Percentiles rank a stretch among this genome's conserved stretches.
Evolutionary conservation across 805 yeast species (phyloP).

Genomic region (Hanseniaspora nectarophila): DNA sequence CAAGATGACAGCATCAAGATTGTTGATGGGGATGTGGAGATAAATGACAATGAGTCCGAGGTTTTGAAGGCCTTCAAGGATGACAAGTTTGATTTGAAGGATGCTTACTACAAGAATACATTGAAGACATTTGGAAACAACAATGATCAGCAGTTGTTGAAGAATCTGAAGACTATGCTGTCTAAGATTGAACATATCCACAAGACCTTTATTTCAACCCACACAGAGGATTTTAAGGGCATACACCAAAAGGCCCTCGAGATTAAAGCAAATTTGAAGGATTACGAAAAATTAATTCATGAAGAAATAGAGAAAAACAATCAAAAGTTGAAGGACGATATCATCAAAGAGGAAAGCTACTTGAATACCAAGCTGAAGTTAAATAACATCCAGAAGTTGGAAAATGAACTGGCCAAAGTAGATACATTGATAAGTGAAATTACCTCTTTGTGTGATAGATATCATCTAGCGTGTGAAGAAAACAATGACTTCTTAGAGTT

Average conservation of each 20-base stretch:
- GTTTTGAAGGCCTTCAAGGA: slow-evolving; percentile 63
- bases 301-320: slow-evolving; percentile 37
- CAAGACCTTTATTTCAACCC: slow-evolving; percentile 46
- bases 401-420: slow-evolving; percentile 35
- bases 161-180: neutral
- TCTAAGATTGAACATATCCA: neutral
- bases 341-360: slow-evolving; percentile 24
- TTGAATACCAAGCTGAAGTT: neutral
- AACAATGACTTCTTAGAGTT: slow-evolving; percentile 34
- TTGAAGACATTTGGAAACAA: slow-evolving; percentile 28
- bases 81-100: slow-evolving; percentile 65
- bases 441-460: slow-evolving; percentile 28
- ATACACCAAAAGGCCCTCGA: slow-evolving; percentile 79
- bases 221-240: slow-evolving; percentile 70
- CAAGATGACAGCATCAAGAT: slow-evolving; percentile 20
- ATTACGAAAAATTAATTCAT: slow-evolving; percentile 41
- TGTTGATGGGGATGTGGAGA: slow-evolving; percentile 1
- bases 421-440: slow-evolving; percentile 36
- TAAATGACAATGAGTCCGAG: slow-evolving; percentile 18
- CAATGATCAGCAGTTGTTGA: neutral
- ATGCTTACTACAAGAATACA: slow-evolving; percentile 22
- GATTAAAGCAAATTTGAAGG: slow-evolving; percentile 40
- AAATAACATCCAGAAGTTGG: slow-evolving; percentile 29
- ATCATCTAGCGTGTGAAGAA: slow-evolving; percentile 16
- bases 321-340: slow-evolving; percentile 39